Percentiles rank a stretch among this genome's conserved stretches.
Conservation (phyloP, 768 basidiomycete species). For the Hygrophoropsis aurantiaca region DNA sequence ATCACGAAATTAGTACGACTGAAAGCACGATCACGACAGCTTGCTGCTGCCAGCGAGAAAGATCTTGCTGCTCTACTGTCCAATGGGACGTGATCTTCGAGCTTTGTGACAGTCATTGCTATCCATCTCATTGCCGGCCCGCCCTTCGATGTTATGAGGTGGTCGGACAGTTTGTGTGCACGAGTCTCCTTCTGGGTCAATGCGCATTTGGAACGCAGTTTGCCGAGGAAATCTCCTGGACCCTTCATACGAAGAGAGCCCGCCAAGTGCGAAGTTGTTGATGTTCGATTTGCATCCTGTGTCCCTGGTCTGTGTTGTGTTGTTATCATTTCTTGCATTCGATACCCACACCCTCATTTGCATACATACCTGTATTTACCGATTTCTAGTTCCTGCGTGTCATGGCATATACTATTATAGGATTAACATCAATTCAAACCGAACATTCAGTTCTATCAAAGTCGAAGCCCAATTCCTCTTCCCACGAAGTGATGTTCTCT, state of each 20-base stretch:
- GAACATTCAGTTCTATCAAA: too few species aligned
- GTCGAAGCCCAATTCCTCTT: too few species aligned
- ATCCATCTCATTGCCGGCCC: too few species aligned
- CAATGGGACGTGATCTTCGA: conserved; percentile 22
- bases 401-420: too few species aligned
- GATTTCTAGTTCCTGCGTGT: conserved; percentile 1
- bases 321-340: conserved; percentile 12
- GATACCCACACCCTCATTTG: conserved; percentile 23
- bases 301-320: conserved; percentile 4
- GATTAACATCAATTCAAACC: neutral
- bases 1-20: conserved; percentile 63
- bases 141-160: too few species aligned
- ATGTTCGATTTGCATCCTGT: conserved; percentile 6
- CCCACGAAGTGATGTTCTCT: too few species aligned
- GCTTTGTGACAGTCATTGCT: neutral
- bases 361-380: conserved; percentile 16
- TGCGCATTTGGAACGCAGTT: conserved; percentile 2
- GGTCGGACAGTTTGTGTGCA: too few species aligned
- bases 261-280: conserved; percentile 20
- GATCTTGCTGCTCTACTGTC: conserved; percentile 75
- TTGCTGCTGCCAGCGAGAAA: conserved; percentile 83
- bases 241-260: conserved; percentile 15
- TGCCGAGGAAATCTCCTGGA: conserved; percentile 6
- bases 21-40: conserved; percentile 83
- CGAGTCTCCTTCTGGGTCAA: too few species aligned